Evolutionary conservation across 2,329 filamentous ascomycete species (phyloP), one percentile per base, ranked within the genome.

Genomic region (Alternaria panax): DNA sequence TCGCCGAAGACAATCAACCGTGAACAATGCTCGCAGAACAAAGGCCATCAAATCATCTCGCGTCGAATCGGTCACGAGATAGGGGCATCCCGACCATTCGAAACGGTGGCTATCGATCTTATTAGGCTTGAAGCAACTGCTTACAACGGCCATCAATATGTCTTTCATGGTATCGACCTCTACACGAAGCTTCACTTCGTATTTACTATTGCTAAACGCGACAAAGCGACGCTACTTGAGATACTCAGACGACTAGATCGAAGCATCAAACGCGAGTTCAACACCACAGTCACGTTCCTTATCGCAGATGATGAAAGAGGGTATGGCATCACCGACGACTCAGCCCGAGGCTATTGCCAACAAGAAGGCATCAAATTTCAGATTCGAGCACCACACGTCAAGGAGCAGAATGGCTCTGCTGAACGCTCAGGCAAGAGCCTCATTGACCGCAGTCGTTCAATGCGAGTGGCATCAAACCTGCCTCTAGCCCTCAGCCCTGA

Each of bases 381-480:
- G 42, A 47, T 42, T 16, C 52, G 55, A 52, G 55, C 53, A 51
- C 47, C 22, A 38, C 16, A 57, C 27, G 56, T 22, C 4, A 45
- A 52, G 16, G 52, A 63, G 34, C 56, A 67, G 48, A 67, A 68
- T 32, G 50, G 64, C 8, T 51, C 50, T 18, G 46, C 50, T 20
- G 56, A 68, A 54, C 41, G 56, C 2, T 61, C 45, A 51, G 57
- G 64, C 14, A 59, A 61, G 38, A 54, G 25, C 12, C 40, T 59
- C 8, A 59, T 68, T n/a, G 53, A 34, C 22, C 52, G 32, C n/a
- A 51, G 11, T 11, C 46, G 11, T 57, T 60, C 42, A 20, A 56
- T 57, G n/a, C 8, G 54, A 40, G 46, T 54, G 46, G 28, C 54
- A 16, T 54, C 18, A 43, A 55, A 43, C 2, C 40, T 62, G 45